Conservation (phyloP, 768 basidiomycete species). For the Tylopilus balloui region DNA sequence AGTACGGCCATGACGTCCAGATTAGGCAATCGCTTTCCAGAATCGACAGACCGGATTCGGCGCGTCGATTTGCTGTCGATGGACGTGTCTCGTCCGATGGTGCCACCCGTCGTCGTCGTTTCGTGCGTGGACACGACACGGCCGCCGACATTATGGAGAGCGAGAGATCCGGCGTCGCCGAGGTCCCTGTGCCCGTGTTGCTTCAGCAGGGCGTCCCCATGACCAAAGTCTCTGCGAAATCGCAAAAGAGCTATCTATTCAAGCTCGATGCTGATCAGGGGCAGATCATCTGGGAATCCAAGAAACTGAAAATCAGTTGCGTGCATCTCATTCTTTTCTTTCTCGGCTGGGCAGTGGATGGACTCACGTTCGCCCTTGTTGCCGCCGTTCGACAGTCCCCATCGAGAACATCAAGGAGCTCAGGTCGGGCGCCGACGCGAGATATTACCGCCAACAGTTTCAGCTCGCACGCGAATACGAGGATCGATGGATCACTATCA, state of each 20-base stretch:
- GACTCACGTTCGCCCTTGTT: background rate
- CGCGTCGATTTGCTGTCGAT: background rate
- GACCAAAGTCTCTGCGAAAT: constrained; percentile 80
- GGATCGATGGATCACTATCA: constrained; percentile 77
- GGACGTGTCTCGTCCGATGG: background rate
- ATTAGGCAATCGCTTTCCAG: constrained; percentile 22
- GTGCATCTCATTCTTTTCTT: constrained; percentile 27
- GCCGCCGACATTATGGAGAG: constrained; percentile 9
- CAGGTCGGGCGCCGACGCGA: constrained; percentile 65
- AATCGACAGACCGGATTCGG: background rate
- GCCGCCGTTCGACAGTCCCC: constrained; percentile 49
- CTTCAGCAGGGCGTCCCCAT: constrained; percentile 66
- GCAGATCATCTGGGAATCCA: constrained; percentile 74
- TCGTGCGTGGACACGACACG: background rate
- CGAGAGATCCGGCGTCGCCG: constrained; percentile 18
- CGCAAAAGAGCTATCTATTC: constrained; percentile 67
- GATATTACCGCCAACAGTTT: constrained; percentile 68
- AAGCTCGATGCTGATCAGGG: constrained; percentile 76
- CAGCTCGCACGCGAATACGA: constrained; percentile 58
- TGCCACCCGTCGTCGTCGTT: background rate
- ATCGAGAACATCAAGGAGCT: constrained; percentile 88
- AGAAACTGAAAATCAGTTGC: constrained; percentile 60
- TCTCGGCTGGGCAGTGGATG: background rate
- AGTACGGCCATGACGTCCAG: constrained; percentile 5
- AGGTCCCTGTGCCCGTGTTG: constrained; percentile 51